Conservation (phyloP, 768 basidiomycete species). For the Tricholoma matsutake region DNA sequence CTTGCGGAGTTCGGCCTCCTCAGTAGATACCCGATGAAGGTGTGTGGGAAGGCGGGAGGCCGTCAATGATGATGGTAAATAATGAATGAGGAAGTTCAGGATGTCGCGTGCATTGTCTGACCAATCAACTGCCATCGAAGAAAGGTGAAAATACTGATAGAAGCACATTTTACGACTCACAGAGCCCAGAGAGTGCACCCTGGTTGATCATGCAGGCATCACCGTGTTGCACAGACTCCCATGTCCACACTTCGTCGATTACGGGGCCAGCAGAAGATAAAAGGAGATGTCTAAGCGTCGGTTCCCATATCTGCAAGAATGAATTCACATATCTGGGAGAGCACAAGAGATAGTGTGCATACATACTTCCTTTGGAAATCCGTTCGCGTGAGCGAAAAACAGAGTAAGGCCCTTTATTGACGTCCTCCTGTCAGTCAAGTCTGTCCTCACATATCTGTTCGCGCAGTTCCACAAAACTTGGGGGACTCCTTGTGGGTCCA, state of each 20-base stretch:
- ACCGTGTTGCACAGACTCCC: constrained; percentile 84
- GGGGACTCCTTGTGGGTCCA: constrained; percentile 36
- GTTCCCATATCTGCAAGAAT: constrained; percentile 73
- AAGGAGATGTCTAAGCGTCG: constrained; percentile 55
- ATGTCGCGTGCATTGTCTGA: constrained; percentile 75
- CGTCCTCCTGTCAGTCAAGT: constrained; percentile 15
- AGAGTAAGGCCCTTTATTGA: constrained; percentile 56
- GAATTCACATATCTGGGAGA: neutral
- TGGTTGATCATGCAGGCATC: constrained; percentile 75
- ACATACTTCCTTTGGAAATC: constrained; percentile 83
- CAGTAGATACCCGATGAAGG: constrained; percentile 43
- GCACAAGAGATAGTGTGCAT: constrained; percentile 11
- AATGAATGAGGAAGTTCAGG: constrained; percentile 66
- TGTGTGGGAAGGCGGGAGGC: constrained; percentile 45
- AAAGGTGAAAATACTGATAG: neutral
- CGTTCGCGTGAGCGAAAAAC: constrained; percentile 81
- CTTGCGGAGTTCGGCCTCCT: constrained; percentile 40
- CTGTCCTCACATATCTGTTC: constrained; percentile 62
- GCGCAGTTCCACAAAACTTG: constrained; percentile 63
- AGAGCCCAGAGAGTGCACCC: constrained; percentile 50
- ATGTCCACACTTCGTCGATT: constrained; percentile 73
- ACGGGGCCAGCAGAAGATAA: constrained; percentile 31
- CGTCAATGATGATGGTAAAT: constrained; percentile 48
- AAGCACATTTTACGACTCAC: constrained; percentile 35
- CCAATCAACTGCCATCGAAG: constrained; percentile 61